Percentiles rank a stretch among this genome's conserved stretches.
Evolutionary conservation across 2,329 filamentous ascomycete genomes (phyloP).

Genomic region (Fusarium bactridioides): DNA sequence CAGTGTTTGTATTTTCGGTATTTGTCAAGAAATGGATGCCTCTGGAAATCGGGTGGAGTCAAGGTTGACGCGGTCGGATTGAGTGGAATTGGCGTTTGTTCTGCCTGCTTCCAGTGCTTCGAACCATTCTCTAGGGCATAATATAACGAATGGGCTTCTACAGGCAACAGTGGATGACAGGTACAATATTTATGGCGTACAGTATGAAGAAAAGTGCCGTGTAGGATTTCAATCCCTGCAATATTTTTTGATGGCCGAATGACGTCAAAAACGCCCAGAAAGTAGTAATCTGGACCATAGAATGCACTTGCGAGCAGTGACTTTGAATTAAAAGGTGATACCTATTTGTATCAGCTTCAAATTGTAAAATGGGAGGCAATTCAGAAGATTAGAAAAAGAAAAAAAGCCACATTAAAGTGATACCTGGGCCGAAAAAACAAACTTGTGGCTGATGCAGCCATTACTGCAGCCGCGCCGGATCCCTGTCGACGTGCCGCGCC

Average conservation of each 20-base stretch:
- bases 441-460: constrained; percentile 37
- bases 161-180: not conserved
- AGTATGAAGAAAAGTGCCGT: not conserved
- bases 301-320: not conserved
- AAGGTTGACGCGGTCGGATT: not conserved
- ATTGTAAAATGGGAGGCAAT: not conserved
- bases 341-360: not conserved
- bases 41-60: not conserved
- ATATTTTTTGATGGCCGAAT: not conserved
- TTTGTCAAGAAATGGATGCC: not conserved
- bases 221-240: not conserved
- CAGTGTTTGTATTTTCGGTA: not conserved
- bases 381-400: not conserved
- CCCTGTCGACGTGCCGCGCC: constrained; percentile 42
- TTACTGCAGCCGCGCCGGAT: constrained; percentile 38
- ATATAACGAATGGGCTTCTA: not conserved
- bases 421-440: constrained; percentile 26
- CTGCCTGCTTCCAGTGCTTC: not conserved
- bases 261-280: not conserved
- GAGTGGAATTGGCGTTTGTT: not conserved
- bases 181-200: not conserved
- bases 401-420: constrained; percentile 12
- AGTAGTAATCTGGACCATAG: not conserved
- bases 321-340: not conserved
- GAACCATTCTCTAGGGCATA: not conserved